Percentiles rank a stretch among this genome's conserved stretches.
Conservation (phyloP, 352 stramenopile genomes). For the Pythium phragmiticola region DNA sequence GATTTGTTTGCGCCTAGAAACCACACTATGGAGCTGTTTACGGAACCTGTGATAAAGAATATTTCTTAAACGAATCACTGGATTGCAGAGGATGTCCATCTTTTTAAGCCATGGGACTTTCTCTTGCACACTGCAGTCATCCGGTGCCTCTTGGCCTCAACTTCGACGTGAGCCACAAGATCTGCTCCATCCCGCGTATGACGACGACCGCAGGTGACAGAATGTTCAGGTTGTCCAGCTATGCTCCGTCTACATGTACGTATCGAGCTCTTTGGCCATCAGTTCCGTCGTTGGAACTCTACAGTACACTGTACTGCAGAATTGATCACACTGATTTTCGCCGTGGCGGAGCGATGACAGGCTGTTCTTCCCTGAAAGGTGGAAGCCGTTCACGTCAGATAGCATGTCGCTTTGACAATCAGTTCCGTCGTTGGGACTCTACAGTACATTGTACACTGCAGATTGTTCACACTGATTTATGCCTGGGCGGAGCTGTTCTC, state of each 20-base stretch:
- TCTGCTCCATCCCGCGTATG: constrained; percentile 1
- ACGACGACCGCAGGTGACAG: background rate
- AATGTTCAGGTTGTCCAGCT: background rate
- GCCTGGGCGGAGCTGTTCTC: background rate
- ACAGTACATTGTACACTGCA: background rate
- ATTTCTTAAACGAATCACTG: background rate
- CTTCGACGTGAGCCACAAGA: background rate
- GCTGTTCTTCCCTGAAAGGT: no score
- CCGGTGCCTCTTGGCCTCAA: constrained; percentile 10
- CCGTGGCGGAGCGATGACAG: background rate
- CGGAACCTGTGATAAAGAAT: background rate
- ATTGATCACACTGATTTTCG: background rate
- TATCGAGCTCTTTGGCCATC: background rate
- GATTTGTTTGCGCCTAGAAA: background rate
- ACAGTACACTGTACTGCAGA: background rate
- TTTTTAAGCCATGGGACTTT: background rate
- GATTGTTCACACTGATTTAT: background rate
- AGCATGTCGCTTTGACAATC: background rate
- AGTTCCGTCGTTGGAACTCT: background rate
- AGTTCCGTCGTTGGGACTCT: background rate
- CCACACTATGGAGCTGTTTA: background rate
- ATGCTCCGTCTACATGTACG: background rate
- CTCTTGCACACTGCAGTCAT: constrained; percentile 5
- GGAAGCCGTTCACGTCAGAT: background rate
- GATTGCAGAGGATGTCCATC: constrained; percentile 3